Evolutionary conservation across 805 yeast genomes (phyloP).

Genomic region (Candida schatavii): DNA sequence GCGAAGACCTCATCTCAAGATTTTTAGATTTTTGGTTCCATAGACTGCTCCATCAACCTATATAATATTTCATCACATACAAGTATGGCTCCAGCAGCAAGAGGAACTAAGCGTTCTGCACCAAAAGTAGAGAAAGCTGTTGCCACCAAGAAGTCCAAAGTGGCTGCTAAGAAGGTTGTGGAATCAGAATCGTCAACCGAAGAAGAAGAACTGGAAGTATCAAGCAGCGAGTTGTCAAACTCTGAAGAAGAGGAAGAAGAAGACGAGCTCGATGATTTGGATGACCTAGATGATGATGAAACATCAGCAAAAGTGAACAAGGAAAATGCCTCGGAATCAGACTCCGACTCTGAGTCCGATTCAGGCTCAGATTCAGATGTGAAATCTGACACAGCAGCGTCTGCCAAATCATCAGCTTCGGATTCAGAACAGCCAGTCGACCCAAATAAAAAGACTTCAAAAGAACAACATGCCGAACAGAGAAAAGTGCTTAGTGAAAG

Average conservation of each 20-base stretch:
- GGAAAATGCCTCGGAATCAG: constrained; percentile 20
- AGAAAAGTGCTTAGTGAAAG: constrained; percentile 74
- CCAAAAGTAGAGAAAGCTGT: constrained; percentile 12
- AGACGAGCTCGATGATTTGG: constrained; percentile 23
- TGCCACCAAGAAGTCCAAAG: constrained; percentile 26
- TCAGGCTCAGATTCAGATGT: constrained; percentile 25
- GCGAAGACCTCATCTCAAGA: constrained; percentile 10
- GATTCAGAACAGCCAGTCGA: constrained; percentile 19
- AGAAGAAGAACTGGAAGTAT: constrained; percentile 4
- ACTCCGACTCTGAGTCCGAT: constrained; percentile 26
- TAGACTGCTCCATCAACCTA: background rate
- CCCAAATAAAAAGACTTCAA: constrained; percentile 50
- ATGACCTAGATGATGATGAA: constrained; percentile 24
- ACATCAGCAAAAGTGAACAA: background rate
- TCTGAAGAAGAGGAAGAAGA: constrained; percentile 14
- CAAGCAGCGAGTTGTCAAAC: constrained; percentile 3
- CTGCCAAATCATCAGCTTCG: constrained; percentile 15
- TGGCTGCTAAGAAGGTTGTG: constrained; percentile 24
- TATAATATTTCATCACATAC: background rate
- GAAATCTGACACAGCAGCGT: constrained; percentile 17
- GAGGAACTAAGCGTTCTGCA: constrained; percentile 32
- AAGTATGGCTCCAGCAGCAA: constrained; percentile 20
- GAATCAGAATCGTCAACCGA: constrained; percentile 11
- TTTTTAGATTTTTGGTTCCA: constrained; percentile 10
- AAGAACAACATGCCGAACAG: constrained; percentile 80